Conservation (phyloP, 345 rosid genomes). For the Euphorbia pulcherrima region DNA sequence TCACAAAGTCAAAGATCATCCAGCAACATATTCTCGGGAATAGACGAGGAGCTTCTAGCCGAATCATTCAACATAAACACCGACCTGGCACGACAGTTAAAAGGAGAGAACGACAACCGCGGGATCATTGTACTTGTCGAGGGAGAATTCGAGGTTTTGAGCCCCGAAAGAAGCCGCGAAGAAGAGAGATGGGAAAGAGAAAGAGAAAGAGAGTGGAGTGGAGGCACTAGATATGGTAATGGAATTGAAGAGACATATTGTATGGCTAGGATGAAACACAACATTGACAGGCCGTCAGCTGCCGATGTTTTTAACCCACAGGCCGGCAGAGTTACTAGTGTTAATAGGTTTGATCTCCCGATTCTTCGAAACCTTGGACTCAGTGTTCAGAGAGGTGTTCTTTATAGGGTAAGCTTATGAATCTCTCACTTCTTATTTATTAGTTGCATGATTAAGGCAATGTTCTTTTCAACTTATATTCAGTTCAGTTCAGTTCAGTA, state of each 20-base stretch:
- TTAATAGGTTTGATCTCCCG: not conserved
- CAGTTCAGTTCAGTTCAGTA: too few relatives aligned
- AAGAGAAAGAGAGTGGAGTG: not conserved
- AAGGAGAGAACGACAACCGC: not conserved
- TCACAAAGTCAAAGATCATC: not conserved
- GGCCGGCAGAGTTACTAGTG: not conserved
- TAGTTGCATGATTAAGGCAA: too few relatives aligned
- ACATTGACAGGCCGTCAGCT: not conserved
- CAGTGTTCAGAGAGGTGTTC: not conserved
- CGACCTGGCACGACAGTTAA: not conserved
- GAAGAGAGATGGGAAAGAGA: not conserved
- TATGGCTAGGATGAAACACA: not conserved
- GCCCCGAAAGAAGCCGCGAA: not conserved
- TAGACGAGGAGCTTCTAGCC: not conserved
- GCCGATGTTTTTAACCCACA: not conserved
- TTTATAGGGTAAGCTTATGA: not conserved
- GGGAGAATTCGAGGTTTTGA: not conserved
- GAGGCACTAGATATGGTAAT: not conserved
- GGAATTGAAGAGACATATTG: not conserved
- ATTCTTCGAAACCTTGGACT: not conserved
- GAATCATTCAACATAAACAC: constrained; percentile 5
- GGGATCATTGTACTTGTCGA: not conserved
- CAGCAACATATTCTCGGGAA: not conserved
- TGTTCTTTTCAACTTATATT: too few relatives aligned
- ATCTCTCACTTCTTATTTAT: too few relatives aligned